Percentiles rank a stretch among this genome's conserved stretches.
Evolutionary conservation across 768 basidiomycete species (phyloP).

Genomic region (Serendipita sp.): DNA sequence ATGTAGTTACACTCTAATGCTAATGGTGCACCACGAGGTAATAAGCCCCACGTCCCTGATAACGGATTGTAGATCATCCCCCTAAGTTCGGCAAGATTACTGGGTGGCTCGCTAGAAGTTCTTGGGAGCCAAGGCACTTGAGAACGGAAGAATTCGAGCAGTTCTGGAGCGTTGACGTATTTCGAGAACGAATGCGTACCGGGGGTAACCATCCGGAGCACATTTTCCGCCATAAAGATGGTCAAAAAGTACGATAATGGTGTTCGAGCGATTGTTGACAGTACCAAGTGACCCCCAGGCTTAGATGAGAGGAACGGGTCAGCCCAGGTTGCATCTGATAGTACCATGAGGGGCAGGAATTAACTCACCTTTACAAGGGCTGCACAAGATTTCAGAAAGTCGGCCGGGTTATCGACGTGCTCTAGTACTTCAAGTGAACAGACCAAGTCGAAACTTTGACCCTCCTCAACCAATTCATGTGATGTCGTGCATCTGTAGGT

Average conservation of each 20-base stretch:
- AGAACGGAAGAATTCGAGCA: conserved; percentile 65
- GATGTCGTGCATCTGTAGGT: conserved; percentile 58
- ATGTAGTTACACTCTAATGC: conserved; percentile 58
- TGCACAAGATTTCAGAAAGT: conserved; percentile 68
- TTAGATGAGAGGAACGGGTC: conserved; percentile 18
- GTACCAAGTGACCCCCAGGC: conserved; percentile 91
- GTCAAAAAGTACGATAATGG: conserved; percentile 54
- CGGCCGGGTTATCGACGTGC: conserved; percentile 83
- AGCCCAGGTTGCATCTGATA: not conserved
- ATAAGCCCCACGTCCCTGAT: conserved; percentile 50
- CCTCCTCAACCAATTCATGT: conserved; percentile 49
- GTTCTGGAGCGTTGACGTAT: conserved; percentile 73
- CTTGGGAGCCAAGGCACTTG: conserved; percentile 17
- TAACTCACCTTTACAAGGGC: conserved; percentile 65
- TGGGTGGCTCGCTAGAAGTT: not conserved
- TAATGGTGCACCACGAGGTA: conserved; percentile 35
- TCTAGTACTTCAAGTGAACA: conserved; percentile 97
- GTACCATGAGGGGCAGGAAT: not conserved
- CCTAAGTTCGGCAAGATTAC: conserved; percentile 42
- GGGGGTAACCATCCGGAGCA: conserved; percentile 58
- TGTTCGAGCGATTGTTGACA: conserved; percentile 87
- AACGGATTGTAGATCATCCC: conserved; percentile 66
- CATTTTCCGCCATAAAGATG: conserved; percentile 63
- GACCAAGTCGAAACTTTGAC: conserved; percentile 70
- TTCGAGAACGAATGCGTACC: conserved; percentile 91